phyloP scores from a whole-genome alignment of 2,329 filamentous ascomycete genomes.

The Pseudogymnoascus sp. region DNA sequence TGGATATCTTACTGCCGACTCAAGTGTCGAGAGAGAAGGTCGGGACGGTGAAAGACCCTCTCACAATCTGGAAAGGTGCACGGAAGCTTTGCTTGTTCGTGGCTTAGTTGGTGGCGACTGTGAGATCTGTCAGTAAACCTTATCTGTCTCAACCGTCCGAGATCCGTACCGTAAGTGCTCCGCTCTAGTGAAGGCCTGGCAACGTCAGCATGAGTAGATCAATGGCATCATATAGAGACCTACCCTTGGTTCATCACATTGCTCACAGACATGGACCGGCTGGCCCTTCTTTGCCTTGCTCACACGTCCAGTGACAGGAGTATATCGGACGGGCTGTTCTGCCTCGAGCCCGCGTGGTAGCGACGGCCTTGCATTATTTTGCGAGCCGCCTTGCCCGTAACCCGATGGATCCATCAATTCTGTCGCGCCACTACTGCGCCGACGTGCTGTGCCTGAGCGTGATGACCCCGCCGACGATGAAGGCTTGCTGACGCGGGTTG shows the following conservation, averaged over 20 bases:
- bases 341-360: neutral
- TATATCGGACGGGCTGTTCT: slow-evolving; percentile 27
- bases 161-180: slow-evolving; percentile 48
- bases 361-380: neutral
- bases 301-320: slow-evolving; percentile 27
- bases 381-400: neutral
- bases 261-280: slow-evolving; percentile 27
- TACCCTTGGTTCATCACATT: slow-evolving; percentile 25
- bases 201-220: slow-evolving; percentile 14
- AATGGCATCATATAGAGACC: neutral
- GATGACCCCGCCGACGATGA: slow-evolving; percentile 14
- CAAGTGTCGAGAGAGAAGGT: slow-evolving; percentile 50
- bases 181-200: slow-evolving; percentile 52
- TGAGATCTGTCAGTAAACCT: slow-evolving; percentile 12
- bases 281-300: slow-evolving; percentile 29
- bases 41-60: slow-evolving; percentile 48
- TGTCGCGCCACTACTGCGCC: slow-evolving; percentile 20
- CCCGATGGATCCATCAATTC: slow-evolving; percentile 21
- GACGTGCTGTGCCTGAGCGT: slow-evolving; percentile 15
- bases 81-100: slow-evolving; percentile 42
- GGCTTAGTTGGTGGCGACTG: slow-evolving; percentile 53
- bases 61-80: slow-evolving; percentile 47
- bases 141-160: neutral
- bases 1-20: slow-evolving; percentile 39
- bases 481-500: slow-evolving; percentile 21